Evolutionary conservation across 75 land plant species (phyloP).

Genomic region (Isoetes taiwanensis): DNA sequence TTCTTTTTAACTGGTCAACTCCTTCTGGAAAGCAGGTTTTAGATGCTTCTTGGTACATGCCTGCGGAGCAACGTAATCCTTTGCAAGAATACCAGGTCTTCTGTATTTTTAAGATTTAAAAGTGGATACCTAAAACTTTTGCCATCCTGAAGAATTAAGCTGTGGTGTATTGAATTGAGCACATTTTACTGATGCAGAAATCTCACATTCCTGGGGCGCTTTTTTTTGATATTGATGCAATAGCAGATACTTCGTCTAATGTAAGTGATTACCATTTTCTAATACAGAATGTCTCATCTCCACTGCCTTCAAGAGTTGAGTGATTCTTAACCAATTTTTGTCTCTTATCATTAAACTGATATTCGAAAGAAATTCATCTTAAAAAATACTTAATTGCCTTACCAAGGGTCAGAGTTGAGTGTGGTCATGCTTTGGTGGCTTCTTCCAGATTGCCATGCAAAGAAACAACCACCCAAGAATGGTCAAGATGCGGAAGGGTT

Average conservation of each 20-base stretch:
- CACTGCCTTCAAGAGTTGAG: no score
- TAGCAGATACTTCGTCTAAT: slow-evolving; percentile 54
- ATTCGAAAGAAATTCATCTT: no score
- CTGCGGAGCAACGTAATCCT: slow-evolving; percentile 74
- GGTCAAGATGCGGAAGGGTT: no score
- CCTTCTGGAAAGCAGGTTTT: slow-evolving; percentile 38
- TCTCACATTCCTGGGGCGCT: slow-evolving; percentile 84
- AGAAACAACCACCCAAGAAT: no score
- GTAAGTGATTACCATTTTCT: no score
- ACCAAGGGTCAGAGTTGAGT: no score
- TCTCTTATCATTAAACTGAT: no score
- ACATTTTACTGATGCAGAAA: slow-evolving; percentile 26
- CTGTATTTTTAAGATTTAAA: background rate
- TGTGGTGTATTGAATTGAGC: background rate
- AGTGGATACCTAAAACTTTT: background rate
- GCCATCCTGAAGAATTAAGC: background rate
- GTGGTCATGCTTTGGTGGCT: no score
- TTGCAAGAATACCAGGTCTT: slow-evolving; percentile 78
- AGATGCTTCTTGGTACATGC: slow-evolving; percentile 99
- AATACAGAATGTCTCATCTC: no score
- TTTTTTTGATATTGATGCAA: slow-evolving; percentile 83
- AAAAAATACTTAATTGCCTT: no score
- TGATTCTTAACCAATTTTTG: no score
- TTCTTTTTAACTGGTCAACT: background rate
- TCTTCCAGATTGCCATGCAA: no score